Base-by-base conservation (phyloP, 2,329 filamentous ascomycete species). In the Hypoxylon sp. region DNA sequence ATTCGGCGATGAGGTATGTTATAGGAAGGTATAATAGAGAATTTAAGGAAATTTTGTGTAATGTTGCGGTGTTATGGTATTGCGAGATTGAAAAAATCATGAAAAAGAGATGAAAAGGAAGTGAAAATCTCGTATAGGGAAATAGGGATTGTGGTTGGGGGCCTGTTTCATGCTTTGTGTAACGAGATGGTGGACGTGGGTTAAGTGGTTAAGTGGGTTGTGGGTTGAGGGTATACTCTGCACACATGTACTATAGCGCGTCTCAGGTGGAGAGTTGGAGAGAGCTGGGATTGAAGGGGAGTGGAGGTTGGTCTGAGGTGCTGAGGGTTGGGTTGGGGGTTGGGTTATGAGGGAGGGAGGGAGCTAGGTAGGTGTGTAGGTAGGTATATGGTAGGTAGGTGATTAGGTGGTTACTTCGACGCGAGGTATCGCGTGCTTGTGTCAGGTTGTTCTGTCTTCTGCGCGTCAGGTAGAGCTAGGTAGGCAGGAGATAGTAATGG, bases 351-450 rank as follows among this genome's bases (percentile, higher is more conserved):
- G 16, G n/a, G n/a, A n/a, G n/a, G n/a, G n/a, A n/a, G n/a, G n/a
- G n/a, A n/a, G n/a, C n/a, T n/a, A n/a, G n/a, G n/a, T n/a, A 27
- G 25, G 25, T 27, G 25, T n/a, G n/a, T n/a, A n/a, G n/a, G 25
- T 2, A 32, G 30, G 30, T 19, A n/a, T n/a, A n/a, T n/a, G n/a
- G n/a, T 52, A 34, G 46, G 5, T 32, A 52, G 56, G 34, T 46
- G 46, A 19, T 16, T 47, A 53, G 16, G 50, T 54, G n/a, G 37
- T 11, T 41, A 21, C 37, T 21, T 41, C 2, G 21, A 41, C 37
- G 21, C 37, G 16, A 41, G 16, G 37, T 41, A 21, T 41, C 2
- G 16, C 9, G 37, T 16, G 37, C 7, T n/a, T 21, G 37, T 39
- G 37, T 14, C 16, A 27, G 25, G 25, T 27, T 27, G 25, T 6